Base-by-base conservation (phyloP, 2,329 filamentous ascomycete genomes). In the Colletotrichum tropicicola region DNA sequence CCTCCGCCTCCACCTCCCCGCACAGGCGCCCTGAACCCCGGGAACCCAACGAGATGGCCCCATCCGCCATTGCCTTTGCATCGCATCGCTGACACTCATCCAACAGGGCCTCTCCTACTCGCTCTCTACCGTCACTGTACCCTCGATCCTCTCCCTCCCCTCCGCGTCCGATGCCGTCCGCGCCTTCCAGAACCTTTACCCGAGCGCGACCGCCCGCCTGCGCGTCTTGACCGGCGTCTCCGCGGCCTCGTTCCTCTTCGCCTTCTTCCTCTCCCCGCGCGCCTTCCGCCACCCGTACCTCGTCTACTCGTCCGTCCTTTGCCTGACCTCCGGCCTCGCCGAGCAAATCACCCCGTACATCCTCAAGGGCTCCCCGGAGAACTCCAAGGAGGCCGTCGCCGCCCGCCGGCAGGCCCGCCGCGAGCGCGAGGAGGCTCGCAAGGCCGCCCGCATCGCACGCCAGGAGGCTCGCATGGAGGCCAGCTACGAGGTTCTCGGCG, bases 71-170 rank as follows among this genome's bases (percentile, higher is more conserved):
- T 6, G 12, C 25, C 19, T 13, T 15, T n/a, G n/a, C 8, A 35
- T 37, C 48, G 35, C 35, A 44, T 32, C 60, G 28, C 39, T 43
- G 12, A 43, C 39, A 23, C 17, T 13, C 6, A n/a, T n/a, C n/a
- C n/a, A 21, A 53, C 72, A 98, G 95, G 95, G 95, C 78, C 87
- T 96, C 65, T 97, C 94, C 54, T 97, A 95, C 81, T 91, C 93
- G 49, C 87, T 96, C 71, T 91, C 91, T 21, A 87, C 89, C 65
- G 82, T 97, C 68, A 89, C 92, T 25, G 87, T 97, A 65, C 94
- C 95, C 17, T 87, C 92, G 6, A 89, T 98, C 59, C 89, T 95
- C 71, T 87, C 89, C 58, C 91, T 98, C 51, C 92, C 93, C 9
- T 92, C 92, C 54, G 91, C 94, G 51, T 82, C 86, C 62, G 83